Evolutionary conservation across 352 stramenopile genomes (phyloP), one percentile per base, ranked within the genome.

Genomic region (Pythium dissimile): DNA sequence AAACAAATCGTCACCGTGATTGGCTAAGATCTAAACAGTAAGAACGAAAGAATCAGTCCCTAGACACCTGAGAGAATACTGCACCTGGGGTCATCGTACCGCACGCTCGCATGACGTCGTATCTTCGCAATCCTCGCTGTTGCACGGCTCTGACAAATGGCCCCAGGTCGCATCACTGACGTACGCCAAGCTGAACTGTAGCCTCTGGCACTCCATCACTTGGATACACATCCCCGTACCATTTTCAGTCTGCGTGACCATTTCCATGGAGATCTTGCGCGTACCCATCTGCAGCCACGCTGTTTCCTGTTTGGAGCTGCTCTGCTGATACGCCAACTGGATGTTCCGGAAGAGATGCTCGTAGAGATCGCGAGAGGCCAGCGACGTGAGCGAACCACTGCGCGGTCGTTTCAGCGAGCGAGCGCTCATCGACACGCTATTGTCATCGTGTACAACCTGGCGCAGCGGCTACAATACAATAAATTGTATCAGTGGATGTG

Each of bases 211-310:
- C 47, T 64, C 56, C 47, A 52, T 47, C 20, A 64, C 47, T 6
- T 27, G 46, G 16, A 64, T 43, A 23, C 37, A 46, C 46, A 51
- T 52, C 13, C 49, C 47, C 1, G 37, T 21, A 20, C 27, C 21
- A 11, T 44, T 35, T n/a, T 16, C 39, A 2, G 24, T 13, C 11
- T 31, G 20, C 0, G 46, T 46, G 28, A 57, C 30, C 28, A 57
- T 37, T 5, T 64, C 56, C 30, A 64, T 57, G 10, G 45, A 57
- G 24, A 64, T 51, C 34, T 64, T 64, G 31, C 56, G 48, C 0
- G 30, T 34, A 5, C 56, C 56, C 18, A 57, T 53, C 47, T 55
- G 45, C 24, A 57, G 8, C 38, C 47, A 45, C 3, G 45, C 26
- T 8, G 52, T 16, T 11, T 57, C 56, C 3, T 54, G 16, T 21